Percentiles rank a stretch among this genome's conserved stretches.
Conservation (phyloP, 129 eudicot genomes). For the Chrysanthemum seticuspe region DNA sequence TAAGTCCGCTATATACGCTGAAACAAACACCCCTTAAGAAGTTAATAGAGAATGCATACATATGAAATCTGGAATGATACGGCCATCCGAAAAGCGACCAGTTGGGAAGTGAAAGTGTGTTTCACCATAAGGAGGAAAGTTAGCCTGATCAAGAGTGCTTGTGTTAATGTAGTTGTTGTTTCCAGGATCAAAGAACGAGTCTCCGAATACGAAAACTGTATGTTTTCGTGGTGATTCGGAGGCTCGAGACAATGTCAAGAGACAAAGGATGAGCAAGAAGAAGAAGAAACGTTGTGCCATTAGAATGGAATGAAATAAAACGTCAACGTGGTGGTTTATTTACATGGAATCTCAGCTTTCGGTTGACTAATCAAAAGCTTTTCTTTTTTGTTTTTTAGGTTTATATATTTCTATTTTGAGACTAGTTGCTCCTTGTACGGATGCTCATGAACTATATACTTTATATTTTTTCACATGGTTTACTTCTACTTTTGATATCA, state of each 20-base stretch:
- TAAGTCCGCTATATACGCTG: too few relatives aligned
- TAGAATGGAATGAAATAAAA: not conserved
- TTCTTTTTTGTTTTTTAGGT: not conserved
- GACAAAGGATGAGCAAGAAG: not conserved
- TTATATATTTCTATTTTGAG: constrained; percentile 3
- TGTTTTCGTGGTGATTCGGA: not conserved
- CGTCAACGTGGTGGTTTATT: not conserved
- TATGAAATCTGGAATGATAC: constrained; percentile 58
- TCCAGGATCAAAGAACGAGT: constrained; percentile 54
- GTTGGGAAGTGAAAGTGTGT: constrained; percentile 54
- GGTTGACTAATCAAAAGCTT: not conserved
- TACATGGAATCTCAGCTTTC: not conserved
- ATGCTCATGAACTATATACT: not conserved
- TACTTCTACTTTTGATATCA: too few relatives aligned
- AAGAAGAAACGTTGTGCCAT: constrained; percentile 11
- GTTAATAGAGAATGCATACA: constrained; percentile 20
- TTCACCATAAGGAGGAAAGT: constrained; percentile 56
- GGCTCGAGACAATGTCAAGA: not conserved
- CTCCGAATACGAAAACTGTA: constrained; percentile 48
- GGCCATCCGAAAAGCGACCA: constrained; percentile 68
- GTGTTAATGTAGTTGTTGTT: constrained; percentile 62
- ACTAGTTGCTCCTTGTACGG: not conserved
- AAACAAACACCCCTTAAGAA: too few relatives aligned
- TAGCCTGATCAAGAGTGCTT: constrained; percentile 44
- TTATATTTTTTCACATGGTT: too few relatives aligned